These are phyloP conservation scores for Chondrus crispus DNA, from an alignment of 23 red algal genomes.

Conservation along the genomic window DNA sequence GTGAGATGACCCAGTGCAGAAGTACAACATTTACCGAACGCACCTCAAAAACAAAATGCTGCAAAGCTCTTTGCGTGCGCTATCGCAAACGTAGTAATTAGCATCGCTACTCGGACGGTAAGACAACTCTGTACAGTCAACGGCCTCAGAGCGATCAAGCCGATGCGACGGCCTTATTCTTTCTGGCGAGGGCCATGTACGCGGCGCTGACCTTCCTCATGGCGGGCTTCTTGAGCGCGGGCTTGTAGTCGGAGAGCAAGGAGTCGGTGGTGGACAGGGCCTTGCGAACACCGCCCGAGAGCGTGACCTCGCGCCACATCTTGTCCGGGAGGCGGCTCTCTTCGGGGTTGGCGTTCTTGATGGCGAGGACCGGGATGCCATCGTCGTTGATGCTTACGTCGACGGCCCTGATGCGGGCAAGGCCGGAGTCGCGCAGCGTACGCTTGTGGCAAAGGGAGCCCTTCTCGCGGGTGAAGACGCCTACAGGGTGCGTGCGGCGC, in stretches of 20 bases:
- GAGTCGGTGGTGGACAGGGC: constrained; percentile 37
- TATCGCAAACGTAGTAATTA: no score
- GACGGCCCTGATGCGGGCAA: constrained; percentile 26
- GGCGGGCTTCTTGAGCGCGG: neutral
- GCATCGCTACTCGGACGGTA: no score
- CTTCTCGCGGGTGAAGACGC: constrained; percentile 24
- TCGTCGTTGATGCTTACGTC: constrained; percentile 58
- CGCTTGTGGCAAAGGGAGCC: constrained; percentile 21
- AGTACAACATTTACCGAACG: no score
- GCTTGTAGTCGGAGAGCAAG: neutral
- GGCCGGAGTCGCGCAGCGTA: constrained; percentile 19
- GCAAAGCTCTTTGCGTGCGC: no score
- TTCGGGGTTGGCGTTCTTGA: constrained; percentile 40
- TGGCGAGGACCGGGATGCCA: constrained; percentile 33
- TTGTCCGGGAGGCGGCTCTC: constrained; percentile 45
- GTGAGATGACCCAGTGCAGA: no score
- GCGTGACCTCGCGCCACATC: constrained; percentile 54
- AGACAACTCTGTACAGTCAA: no score
- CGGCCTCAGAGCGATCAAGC: no score
- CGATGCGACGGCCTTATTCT: constrained; percentile 36
- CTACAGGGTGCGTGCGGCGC: constrained; percentile 1
- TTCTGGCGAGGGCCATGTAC: constrained; percentile 19
- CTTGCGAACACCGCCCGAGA: constrained; percentile 42
- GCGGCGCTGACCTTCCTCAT: constrained; percentile 42
- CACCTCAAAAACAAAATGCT: no score